Percentiles rank a stretch among this genome's conserved stretches.
Evolutionary conservation across 371 early-diverging fungal species (phyloP).

Genomic region (Mortierella sp.): DNA sequence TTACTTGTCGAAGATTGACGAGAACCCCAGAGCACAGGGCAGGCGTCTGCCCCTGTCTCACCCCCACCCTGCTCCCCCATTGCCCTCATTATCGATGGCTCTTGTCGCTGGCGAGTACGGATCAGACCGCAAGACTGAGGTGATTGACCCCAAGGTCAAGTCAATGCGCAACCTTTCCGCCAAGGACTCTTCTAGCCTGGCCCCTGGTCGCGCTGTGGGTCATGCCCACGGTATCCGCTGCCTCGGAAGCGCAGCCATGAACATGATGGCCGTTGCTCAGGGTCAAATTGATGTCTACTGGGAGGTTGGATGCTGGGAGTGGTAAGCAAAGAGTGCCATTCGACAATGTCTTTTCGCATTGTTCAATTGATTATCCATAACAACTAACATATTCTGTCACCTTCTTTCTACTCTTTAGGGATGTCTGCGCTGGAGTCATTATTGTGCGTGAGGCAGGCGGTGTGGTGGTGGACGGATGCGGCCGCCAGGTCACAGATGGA

Average conservation of each 20-base stretch:
- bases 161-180: conserved; percentile 69
- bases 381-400: too few relatives aligned
- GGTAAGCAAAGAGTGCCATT: conserved; percentile 49
- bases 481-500: conserved; percentile 47
- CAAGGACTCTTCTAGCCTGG: conserved; percentile 37
- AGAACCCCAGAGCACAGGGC: conserved; percentile 55
- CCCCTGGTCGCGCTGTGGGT: conserved; percentile 59
- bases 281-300: conserved; percentile 92
- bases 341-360: not conserved
- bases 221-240: conserved; percentile 84
- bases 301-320: conserved; percentile 91
- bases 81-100: conserved; percentile 75
- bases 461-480: conserved; percentile 73
- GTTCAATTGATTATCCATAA: not conserved
- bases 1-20: conserved; percentile 66
- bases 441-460: conserved; percentile 86
- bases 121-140: conserved; percentile 71
- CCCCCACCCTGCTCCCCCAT: conserved; percentile 67
- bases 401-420: conserved; percentile 66
- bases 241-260: conserved; percentile 87
- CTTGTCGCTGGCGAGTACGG: conserved; percentile 91
- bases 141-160: conserved; percentile 77
- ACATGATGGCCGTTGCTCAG: conserved; percentile 85
- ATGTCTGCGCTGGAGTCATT: conserved; percentile 84
- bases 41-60: conserved; percentile 70